Evolutionary conservation across 768 basidiomycete genomes (phyloP).

Genomic region (Saitozyma podzolica): DNA sequence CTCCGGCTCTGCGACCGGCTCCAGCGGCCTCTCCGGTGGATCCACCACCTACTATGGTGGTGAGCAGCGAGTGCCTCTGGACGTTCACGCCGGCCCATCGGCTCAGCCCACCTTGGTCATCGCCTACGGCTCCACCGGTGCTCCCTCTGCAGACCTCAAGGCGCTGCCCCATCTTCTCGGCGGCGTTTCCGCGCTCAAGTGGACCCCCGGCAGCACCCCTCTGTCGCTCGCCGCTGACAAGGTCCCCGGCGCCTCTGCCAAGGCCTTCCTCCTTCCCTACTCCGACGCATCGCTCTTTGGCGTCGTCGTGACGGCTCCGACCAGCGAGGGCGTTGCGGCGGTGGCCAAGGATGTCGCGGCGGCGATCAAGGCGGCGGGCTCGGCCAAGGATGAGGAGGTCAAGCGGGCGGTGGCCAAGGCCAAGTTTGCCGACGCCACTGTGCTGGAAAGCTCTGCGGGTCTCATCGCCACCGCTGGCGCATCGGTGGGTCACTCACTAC

Average conservation of each 20-base stretch:
- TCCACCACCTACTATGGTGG: constrained; percentile 73
- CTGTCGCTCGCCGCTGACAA: constrained; percentile 63
- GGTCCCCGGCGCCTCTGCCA: constrained; percentile 60
- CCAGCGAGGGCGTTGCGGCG: constrained; percentile 61
- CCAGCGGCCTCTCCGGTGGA: constrained; percentile 52
- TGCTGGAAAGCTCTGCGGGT: constrained; percentile 70
- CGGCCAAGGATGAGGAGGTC: constrained; percentile 65
- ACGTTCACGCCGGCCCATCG: constrained; percentile 58
- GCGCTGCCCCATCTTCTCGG: constrained; percentile 79
- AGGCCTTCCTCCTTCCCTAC: constrained; percentile 79
- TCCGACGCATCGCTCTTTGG: constrained; percentile 89
- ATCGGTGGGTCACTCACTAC: constrained; percentile 57
- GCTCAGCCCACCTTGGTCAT: constrained; percentile 72
- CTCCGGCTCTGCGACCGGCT: constrained; percentile 50
- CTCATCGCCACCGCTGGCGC: constrained; percentile 63
- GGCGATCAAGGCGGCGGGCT: constrained; percentile 61
- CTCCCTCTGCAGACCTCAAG: constrained; percentile 67
- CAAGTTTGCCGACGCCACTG: constrained; percentile 75
- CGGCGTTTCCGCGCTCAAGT: constrained; percentile 78
- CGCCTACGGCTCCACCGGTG: constrained; percentile 74
- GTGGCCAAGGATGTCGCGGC: constrained; percentile 58
- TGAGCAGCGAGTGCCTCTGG: constrained; percentile 68
- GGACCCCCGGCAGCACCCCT: constrained; percentile 73
- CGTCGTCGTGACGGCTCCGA: constrained; percentile 71
- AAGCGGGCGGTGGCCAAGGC: constrained; percentile 83